Evolutionary conservation across 2,329 filamentous ascomycete species (phyloP).

Genomic region (Leptographium radiaticola): DNA sequence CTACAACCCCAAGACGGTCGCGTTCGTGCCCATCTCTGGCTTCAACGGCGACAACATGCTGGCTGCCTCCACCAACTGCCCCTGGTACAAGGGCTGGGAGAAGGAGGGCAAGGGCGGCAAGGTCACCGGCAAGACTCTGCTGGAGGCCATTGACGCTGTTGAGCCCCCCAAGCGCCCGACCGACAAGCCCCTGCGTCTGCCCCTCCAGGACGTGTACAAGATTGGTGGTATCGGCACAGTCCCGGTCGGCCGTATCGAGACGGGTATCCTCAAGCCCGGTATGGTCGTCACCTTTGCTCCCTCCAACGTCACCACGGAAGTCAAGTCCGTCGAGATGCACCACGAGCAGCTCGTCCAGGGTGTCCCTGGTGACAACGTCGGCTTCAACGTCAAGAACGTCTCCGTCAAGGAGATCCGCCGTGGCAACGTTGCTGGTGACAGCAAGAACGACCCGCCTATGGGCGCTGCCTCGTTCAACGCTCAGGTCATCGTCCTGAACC

Average conservation of each 20-base stretch:
- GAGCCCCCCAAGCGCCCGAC: constrained; percentile 84
- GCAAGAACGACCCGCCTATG: constrained; percentile 96
- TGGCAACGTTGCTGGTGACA: constrained; percentile 99
- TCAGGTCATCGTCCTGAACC: constrained; percentile 99
- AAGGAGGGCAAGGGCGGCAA: constrained; percentile 92
- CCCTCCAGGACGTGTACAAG: constrained; percentile 99
- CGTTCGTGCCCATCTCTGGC: constrained; percentile 99
- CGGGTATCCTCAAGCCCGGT: constrained; percentile 81
- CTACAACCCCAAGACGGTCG: constrained; percentile 98
- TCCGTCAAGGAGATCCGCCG: constrained; percentile 99
- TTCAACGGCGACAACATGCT: constrained; percentile 99
- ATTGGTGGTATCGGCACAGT: constrained; percentile 99
- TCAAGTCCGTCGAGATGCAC: constrained; percentile 99
- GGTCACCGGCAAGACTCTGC: constrained; percentile 87
- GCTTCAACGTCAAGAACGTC: constrained; percentile 99
- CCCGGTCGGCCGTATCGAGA: constrained; percentile 99
- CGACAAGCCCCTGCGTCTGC: constrained; percentile 99
- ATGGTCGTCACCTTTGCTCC: constrained; percentile 98
- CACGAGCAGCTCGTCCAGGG: constrained; percentile 97
- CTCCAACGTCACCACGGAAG: constrained; percentile 98
- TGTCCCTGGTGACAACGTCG: constrained; percentile 98
- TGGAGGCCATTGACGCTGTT: constrained; percentile 96
- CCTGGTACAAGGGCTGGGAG: constrained; percentile 99
- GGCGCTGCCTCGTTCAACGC: constrained; percentile 92
- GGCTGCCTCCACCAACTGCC: constrained; percentile 74